Percentiles rank a stretch among this genome's conserved stretches.
phyloP scores from a whole-genome alignment of 1,139 yeast genomes.

The Pichia sp. region DNA sequence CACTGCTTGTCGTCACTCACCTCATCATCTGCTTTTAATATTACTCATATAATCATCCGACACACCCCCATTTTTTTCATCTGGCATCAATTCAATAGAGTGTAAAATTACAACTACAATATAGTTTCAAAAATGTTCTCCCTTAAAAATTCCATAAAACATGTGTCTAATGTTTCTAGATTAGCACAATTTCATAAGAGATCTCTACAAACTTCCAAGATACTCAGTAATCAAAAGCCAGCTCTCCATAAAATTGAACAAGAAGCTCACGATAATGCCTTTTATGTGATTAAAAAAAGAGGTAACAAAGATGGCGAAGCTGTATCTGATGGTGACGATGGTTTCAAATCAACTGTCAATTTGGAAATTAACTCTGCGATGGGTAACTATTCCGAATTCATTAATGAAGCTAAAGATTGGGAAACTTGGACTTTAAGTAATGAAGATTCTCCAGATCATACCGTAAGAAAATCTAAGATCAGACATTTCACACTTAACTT shows the following conservation, averaged over 20 bases:
- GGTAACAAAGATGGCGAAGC: slow-evolving; percentile 24
- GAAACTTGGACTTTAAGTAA: slow-evolving; percentile 29
- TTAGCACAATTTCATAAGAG: slow-evolving; percentile 7
- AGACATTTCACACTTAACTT: slow-evolving; percentile 86
- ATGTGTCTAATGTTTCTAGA: slow-evolving; percentile 6
- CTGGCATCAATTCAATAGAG: neutral
- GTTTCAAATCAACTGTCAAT: slow-evolving; percentile 21
- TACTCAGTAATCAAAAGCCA: slow-evolving; percentile 9
- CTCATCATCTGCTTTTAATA: neutral
- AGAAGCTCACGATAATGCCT: slow-evolving; percentile 24
- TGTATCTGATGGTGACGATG: slow-evolving; percentile 18
- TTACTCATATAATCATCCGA: neutral
- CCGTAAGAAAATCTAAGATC: slow-evolving; percentile 42
- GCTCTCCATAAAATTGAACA: slow-evolving; percentile 20
- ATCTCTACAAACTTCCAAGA: slow-evolving; percentile 3
- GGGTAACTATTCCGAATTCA: slow-evolving; percentile 32
- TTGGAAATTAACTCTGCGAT: slow-evolving; percentile 30
- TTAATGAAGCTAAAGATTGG: slow-evolving; percentile 27
- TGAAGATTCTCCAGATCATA: slow-evolving; percentile 30
- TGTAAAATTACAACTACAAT: neutral
- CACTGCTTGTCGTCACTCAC: neutral
- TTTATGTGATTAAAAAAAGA: slow-evolving; percentile 25
- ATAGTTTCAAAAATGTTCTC: slow-evolving; percentile 15
- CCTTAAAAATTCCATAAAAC: slow-evolving; percentile 6
- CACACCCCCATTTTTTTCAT: neutral